phyloP scores from a whole-genome alignment of 2,329 filamentous ascomycete species.

The Pyricularia grisea region DNA sequence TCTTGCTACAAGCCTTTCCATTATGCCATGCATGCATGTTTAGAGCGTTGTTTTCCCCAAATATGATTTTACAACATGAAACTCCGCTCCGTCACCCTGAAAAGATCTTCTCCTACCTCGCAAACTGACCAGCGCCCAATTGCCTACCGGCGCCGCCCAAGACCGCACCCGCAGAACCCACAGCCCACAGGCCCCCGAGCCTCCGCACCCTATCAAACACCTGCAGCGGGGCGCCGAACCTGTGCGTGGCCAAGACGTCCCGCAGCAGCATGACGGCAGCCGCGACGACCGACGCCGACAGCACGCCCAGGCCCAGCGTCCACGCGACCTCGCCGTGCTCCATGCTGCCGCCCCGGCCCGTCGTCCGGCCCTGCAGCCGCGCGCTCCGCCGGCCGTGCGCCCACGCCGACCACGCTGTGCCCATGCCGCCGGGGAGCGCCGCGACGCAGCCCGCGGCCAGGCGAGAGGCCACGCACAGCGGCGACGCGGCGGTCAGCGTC shows the following conservation, averaged over 20 bases:
- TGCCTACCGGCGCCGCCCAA: not conserved
- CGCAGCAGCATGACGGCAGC: not conserved
- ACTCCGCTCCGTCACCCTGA: not conserved
- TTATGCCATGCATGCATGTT: not conserved
- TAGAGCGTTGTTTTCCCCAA: not conserved
- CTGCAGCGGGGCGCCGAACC: constrained; percentile 2
- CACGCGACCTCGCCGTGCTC: not conserved
- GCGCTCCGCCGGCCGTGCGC: not conserved
- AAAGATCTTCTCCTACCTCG: not conserved
- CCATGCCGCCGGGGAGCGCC: not conserved
- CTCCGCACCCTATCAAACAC: not conserved
- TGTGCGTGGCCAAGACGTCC: not conserved
- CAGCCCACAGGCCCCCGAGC: not conserved
- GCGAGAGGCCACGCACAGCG: constrained; percentile 2
- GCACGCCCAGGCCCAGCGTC: not conserved
- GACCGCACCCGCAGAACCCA: not conserved
- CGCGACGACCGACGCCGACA: not conserved
- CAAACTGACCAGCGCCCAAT: not conserved
- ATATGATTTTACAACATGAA: not conserved
- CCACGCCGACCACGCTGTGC: constrained; percentile 2
- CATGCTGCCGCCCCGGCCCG: not conserved
- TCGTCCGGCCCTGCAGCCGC: not conserved
- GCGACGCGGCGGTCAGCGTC: not conserved
- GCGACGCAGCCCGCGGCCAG: not conserved
- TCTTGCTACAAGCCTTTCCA: not conserved